A percentile compares a stretch with the other conserved stretches of the same genome.
phyloP scores from a whole-genome alignment of 2,329 filamentous ascomycete genomes.

The Fusarium sp. region DNA sequence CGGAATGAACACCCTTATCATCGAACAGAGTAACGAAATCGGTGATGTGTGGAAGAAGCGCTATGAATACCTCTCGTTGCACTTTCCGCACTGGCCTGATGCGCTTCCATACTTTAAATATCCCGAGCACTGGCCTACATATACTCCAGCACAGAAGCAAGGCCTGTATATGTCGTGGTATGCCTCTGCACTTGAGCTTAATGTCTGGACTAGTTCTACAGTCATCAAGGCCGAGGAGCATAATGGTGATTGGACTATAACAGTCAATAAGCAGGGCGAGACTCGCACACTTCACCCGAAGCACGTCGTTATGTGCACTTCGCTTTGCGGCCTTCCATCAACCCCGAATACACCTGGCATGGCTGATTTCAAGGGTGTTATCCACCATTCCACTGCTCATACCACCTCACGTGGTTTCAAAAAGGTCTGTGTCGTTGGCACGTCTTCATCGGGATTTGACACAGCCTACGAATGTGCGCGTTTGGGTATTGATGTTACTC shows the following conservation, averaged over 20 bases:
- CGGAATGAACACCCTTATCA: conserved; percentile 58
- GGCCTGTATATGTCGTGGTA: conserved; percentile 75
- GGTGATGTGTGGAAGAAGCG: conserved; percentile 72
- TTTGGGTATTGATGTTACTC: conserved; percentile 23
- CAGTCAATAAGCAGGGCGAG: conserved; percentile 50
- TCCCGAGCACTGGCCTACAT: conserved; percentile 72
- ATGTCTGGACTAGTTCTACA: conserved; percentile 67
- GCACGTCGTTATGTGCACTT: conserved; percentile 23
- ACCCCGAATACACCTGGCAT: conserved; percentile 16
- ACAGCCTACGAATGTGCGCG: conserved; percentile 21
- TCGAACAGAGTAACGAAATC: conserved; percentile 57
- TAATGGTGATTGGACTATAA: conserved; percentile 65
- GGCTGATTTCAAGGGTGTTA: conserved; percentile 10
- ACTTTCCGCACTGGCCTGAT: conserved; percentile 62
- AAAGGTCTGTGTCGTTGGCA: conserved; percentile 25
- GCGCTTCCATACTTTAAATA: conserved; percentile 71
- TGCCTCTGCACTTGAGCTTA: conserved; percentile 71
- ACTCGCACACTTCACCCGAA: conserved; percentile 26
- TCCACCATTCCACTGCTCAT: conserved; percentile 19
- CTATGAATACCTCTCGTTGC: conserved; percentile 69
- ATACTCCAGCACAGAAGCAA: conserved; percentile 73
- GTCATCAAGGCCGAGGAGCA: conserved; percentile 48
- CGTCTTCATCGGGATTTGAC: conserved; percentile 24
- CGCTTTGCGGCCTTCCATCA: conserved; percentile 14
- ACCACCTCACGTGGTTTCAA: conserved; percentile 21